phyloP scores from a whole-genome alignment of 164 flowering plant species.

The Nymphaea thermarum region DNA sequence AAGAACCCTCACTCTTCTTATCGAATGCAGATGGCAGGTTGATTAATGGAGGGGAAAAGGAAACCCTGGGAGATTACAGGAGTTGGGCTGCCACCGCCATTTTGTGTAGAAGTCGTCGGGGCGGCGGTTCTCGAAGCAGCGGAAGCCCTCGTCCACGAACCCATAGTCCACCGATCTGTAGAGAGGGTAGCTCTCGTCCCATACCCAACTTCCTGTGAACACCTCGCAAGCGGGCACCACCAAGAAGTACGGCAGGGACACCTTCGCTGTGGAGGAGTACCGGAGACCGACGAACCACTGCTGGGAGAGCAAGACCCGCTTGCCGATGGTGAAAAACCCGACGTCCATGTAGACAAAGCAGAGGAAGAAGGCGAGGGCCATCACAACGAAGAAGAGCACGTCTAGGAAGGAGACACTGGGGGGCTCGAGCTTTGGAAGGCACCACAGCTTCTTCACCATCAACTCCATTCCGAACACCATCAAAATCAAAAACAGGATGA shows the following conservation, averaged over 20 bases:
- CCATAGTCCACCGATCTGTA: slow-evolving; percentile 53
- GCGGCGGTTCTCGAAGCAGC: slow-evolving; percentile 69
- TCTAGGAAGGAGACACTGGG: too few relatives aligned
- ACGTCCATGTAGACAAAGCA: background rate
- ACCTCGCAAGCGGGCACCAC: slow-evolving; percentile 28
- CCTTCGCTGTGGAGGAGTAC: background rate
- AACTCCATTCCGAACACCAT: too few relatives aligned
- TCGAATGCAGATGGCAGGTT: too few relatives aligned
- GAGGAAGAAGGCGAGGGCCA: background rate
- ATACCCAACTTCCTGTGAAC: slow-evolving; percentile 71
- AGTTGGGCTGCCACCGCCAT: slow-evolving; percentile 94
- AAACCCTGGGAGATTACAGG: slow-evolving; percentile 89
- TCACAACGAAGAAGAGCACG: background rate
- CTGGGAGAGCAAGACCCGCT: background rate
- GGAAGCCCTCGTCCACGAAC: slow-evolving; percentile 62
- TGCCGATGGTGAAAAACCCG: background rate
- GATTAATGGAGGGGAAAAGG: too few relatives aligned
- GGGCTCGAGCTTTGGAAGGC: too few relatives aligned
- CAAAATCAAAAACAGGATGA: too few relatives aligned
- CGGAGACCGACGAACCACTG: background rate
- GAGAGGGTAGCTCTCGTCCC: slow-evolving; percentile 73
- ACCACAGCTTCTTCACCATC: too few relatives aligned
- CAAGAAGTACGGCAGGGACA: background rate
- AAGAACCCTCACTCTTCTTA: too few relatives aligned
- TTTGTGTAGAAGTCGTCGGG: slow-evolving; percentile 69